Conservation (phyloP, 768 basidiomycete species). For the Leccinum variicolor region DNA sequence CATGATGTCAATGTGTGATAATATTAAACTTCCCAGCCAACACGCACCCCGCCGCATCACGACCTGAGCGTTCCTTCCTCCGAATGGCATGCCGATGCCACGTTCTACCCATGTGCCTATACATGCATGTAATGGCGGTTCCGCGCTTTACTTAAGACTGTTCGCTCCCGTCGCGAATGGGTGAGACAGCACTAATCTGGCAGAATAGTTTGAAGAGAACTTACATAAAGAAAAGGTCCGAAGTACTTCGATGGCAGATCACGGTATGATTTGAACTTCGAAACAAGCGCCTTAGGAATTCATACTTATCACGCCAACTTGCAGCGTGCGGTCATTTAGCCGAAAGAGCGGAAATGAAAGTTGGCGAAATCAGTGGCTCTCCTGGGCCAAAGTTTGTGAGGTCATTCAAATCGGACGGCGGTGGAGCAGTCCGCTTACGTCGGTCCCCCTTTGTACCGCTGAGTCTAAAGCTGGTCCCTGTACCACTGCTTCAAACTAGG, state of each 20-base stretch:
- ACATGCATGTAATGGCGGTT: background rate
- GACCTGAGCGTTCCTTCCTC: background rate
- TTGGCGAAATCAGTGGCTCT: background rate
- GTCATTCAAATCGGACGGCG: background rate
- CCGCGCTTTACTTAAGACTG: background rate
- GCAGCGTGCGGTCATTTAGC: background rate
- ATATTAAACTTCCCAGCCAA: background rate
- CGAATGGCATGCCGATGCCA: background rate
- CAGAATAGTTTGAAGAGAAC: background rate
- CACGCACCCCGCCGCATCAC: conserved; percentile 1
- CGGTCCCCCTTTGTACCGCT: background rate
- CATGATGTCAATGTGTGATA: background rate
- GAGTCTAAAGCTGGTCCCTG: background rate
- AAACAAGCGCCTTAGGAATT: background rate
- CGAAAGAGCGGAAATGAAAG: conserved; percentile 3
- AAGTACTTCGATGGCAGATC: background rate
- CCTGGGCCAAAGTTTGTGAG: background rate
- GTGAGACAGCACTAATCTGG: background rate
- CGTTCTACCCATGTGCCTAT: background rate
- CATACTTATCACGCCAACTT: background rate
- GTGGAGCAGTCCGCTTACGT: background rate
- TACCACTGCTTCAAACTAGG: background rate
- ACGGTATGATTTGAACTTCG: background rate
- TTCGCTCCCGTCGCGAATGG: background rate
- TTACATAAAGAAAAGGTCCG: background rate